These are phyloP conservation scores for Xylaria flabelliformis DNA, from an alignment of 495 filamentous ascomycete genomes.

Conservation along the genomic window DNA sequence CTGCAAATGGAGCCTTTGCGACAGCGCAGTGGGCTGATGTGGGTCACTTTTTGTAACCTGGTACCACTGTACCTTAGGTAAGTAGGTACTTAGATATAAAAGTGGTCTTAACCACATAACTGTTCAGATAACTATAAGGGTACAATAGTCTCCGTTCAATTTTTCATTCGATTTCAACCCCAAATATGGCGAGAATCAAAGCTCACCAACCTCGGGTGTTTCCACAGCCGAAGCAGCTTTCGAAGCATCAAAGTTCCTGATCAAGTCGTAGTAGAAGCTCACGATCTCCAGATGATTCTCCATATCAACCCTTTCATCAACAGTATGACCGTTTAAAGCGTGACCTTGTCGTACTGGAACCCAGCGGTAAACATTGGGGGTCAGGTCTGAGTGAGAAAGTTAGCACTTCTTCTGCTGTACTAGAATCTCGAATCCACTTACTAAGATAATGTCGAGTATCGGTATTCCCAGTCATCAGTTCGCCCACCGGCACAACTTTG, in stretches of 20 bases:
- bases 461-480: slow-evolving; percentile 74
- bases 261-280: slow-evolving; percentile 56
- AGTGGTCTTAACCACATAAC: neutral
- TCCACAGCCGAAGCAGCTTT: slow-evolving; percentile 30
- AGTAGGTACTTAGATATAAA: too few species aligned
- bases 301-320: slow-evolving; percentile 62
- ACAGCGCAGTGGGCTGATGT: slow-evolving; percentile 15
- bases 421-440: slow-evolving; percentile 47
- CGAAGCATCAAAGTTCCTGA: slow-evolving; percentile 46
- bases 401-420: slow-evolving; percentile 47
- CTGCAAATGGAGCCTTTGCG: slow-evolving; percentile 12
- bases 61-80: neutral
- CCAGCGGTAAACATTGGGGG: slow-evolving; percentile 64
- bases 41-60: neutral
- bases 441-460: slow-evolving; percentile 60
- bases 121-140: neutral
- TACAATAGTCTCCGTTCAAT: neutral
- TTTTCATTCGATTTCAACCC: neutral
- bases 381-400: slow-evolving; percentile 59
- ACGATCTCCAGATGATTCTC: slow-evolving; percentile 61
- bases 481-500: slow-evolving; percentile 65
- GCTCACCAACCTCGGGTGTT: slow-evolving; percentile 28
- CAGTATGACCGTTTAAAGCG: slow-evolving; percentile 60
- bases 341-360: slow-evolving; percentile 56
- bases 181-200: slow-evolving; percentile 24